Evolutionary conservation across 345 rosid species (phyloP).

Genomic region (Triadica sebifera): DNA sequence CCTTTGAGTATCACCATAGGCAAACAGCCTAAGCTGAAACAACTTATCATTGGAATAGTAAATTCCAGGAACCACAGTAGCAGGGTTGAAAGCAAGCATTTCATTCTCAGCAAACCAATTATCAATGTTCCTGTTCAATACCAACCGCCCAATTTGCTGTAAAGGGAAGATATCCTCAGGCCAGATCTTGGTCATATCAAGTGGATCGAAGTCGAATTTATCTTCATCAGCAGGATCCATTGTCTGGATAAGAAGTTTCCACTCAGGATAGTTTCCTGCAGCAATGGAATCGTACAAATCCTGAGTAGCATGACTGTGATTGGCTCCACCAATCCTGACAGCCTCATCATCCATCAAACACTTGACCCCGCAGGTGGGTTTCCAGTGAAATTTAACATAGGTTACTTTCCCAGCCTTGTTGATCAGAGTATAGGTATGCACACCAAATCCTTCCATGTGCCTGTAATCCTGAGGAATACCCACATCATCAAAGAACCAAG

Average conservation of each 20-base stretch:
- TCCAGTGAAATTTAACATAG: conserved; percentile 95
- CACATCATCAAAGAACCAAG: conserved; percentile 84
- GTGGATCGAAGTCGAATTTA: conserved; percentile 83
- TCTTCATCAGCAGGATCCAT: conserved; percentile 91
- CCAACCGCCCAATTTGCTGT: conserved; percentile 93
- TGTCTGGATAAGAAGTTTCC: conserved; percentile 78
- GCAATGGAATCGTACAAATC: conserved; percentile 91
- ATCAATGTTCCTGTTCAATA: conserved; percentile 89
- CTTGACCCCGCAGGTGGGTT: conserved; percentile 87
- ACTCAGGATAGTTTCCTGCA: conserved; percentile 90
- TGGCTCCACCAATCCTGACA: conserved; percentile 76
- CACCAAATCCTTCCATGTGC: conserved; percentile 94
- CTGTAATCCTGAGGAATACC: conserved; percentile 93
- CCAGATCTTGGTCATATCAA: conserved; percentile 96
- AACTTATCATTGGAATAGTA: conserved; percentile 85
- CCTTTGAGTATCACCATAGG: conserved; percentile 92
- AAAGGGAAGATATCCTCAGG: conserved; percentile 93
- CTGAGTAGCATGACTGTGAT: conserved; percentile 96
- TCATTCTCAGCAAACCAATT: conserved; percentile 96
- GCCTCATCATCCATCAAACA: conserved; percentile 87
- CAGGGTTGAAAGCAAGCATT: conserved; percentile 92
- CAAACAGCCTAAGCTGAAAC: conserved; percentile 78
- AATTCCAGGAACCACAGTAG: conserved; percentile 84
- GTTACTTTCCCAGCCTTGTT: conserved; percentile 80
- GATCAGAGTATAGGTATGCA: conserved; percentile 74